Evolutionary conservation across 306 rosid species (phyloP), one percentile per base, ranked within the genome.

Genomic region (Nissolia schottii): DNA sequence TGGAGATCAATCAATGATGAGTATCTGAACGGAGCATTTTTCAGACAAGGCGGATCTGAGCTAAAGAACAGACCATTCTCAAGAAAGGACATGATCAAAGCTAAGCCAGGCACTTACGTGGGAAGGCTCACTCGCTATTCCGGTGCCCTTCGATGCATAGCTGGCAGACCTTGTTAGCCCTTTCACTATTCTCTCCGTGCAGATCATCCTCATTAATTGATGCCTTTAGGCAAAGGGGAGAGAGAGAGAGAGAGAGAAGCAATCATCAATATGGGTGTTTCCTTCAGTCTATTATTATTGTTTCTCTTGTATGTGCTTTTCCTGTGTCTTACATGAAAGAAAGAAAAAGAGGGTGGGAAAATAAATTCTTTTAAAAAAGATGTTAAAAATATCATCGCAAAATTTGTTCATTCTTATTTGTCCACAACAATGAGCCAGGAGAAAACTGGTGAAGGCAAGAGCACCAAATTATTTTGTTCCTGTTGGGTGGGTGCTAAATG

Each of bases 1-100:
- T 93, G 96, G 98, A 87, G 90, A 72, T 93, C 98, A n/a, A 82
- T 88, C 35, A 80, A 83, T 5, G 97, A 93, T 31, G 19, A 63
- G 56, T 48, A 81, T 78, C 2, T 84, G 82, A 90, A 90, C 31
- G 98, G 98, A 66, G 97, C 97, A 31, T 79, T 22, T 77, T 93
- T 90, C 71, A 25, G 12, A 5, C 56, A 83, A 74, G 75, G 88
- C 2, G 96, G 97, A 1, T 0, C 53, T 0, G 45, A 12, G 0
- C 41, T 80, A 1, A 20, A 0, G 0, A 12, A 13, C 9, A 74
- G 79, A 6, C 90, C 85, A 51, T 79, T 41, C 74, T 6, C 83
- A 5, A 80, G 28, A 13, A 2, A 19, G 6, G 85, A 83, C 18
- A 74, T 83, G 94, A 83, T 93, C 22, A 73, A 64, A 15, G 73